These are phyloP conservation scores for Candolleomyces aberdarensis DNA, from an alignment of 768 basidiomycete species.

Conservation along the genomic window DNA sequence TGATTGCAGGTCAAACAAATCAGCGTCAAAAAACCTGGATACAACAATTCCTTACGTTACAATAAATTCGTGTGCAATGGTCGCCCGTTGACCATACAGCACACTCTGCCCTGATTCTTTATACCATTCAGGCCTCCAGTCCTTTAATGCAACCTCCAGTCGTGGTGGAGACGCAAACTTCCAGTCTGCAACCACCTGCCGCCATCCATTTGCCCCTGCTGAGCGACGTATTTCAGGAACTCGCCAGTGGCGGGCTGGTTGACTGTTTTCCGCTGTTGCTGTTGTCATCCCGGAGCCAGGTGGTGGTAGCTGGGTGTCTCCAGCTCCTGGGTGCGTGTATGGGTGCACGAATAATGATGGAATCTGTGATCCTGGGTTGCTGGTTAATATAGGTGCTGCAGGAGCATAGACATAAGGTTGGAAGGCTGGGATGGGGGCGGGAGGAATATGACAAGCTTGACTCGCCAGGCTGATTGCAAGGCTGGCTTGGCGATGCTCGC, in stretches of 20 bases:
- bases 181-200: not conserved
- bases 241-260: not conserved
- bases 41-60: constrained; percentile 1
- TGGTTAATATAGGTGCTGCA: too few species aligned
- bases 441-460: too few species aligned
- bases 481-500: too few species aligned
- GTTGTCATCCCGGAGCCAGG: too few species aligned
- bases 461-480: too few species aligned
- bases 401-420: too few species aligned
- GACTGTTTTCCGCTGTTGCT: too few species aligned
- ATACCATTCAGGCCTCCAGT: constrained; percentile 10
- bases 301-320: too few species aligned
- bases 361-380: too few species aligned
- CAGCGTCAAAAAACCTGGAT: not conserved
- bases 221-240: not conserved
- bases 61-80: constrained; percentile 10
- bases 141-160: not conserved
- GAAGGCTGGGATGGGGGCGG: too few species aligned
- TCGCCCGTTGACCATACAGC: constrained; percentile 4
- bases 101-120: not conserved
- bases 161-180: not conserved
- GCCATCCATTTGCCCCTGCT: not conserved
- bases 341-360: too few species aligned
- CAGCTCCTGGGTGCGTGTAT: too few species aligned
- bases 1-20: not conserved